A percentile compares a stretch with the other conserved stretches of the same genome.
These are phyloP conservation scores for Trichoderma afroharzianum DNA, from an alignment of 2,329 filamentous ascomycete species.

Conservation along the genomic window DNA sequence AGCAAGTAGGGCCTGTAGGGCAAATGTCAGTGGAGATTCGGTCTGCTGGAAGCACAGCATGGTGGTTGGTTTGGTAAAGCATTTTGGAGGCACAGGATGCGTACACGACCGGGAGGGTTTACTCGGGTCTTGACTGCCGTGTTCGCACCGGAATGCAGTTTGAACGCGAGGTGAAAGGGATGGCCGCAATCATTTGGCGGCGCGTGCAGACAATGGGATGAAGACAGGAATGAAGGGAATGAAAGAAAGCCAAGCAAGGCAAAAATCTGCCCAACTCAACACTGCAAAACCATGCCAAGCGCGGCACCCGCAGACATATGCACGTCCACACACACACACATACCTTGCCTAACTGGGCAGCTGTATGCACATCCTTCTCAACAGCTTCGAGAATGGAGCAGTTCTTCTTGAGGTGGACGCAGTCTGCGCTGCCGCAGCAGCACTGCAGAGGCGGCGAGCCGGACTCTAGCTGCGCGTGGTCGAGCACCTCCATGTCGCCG, in stretches of 20 bases:
- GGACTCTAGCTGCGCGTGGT: slow-evolving; percentile 24
- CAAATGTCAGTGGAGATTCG: slow-evolving; percentile 64
- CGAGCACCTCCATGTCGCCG: slow-evolving; percentile 22
- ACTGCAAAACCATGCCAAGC: not conserved
- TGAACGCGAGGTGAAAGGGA: not conserved
- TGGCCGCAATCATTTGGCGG: not conserved
- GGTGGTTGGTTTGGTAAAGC: not conserved
- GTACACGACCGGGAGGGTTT: not conserved
- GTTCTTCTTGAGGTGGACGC: slow-evolving; percentile 78
- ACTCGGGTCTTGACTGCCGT: not conserved
- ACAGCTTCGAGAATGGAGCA: slow-evolving; percentile 72
- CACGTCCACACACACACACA: slow-evolving; percentile 25
- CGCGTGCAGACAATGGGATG: not conserved
- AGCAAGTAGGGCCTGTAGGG: slow-evolving; percentile 78
- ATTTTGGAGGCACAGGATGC: not conserved
- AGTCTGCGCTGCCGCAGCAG: slow-evolving; percentile 82
- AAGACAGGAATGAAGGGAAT: not conserved
- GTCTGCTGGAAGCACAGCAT: slow-evolving; percentile 17
- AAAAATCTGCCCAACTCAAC: not conserved
- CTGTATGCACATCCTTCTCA: slow-evolving; percentile 82
- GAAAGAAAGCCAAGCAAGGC: not conserved
- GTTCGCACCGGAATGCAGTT: not conserved
- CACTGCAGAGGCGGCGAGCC: slow-evolving; percentile 52
- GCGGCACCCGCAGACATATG: not conserved
- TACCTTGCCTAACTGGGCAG: slow-evolving; percentile 90